Evolutionary conservation across 1,284 basidiomycete species (phyloP), one percentile per base, ranked within the genome.

Genomic region (Trametes versicolor): DNA sequence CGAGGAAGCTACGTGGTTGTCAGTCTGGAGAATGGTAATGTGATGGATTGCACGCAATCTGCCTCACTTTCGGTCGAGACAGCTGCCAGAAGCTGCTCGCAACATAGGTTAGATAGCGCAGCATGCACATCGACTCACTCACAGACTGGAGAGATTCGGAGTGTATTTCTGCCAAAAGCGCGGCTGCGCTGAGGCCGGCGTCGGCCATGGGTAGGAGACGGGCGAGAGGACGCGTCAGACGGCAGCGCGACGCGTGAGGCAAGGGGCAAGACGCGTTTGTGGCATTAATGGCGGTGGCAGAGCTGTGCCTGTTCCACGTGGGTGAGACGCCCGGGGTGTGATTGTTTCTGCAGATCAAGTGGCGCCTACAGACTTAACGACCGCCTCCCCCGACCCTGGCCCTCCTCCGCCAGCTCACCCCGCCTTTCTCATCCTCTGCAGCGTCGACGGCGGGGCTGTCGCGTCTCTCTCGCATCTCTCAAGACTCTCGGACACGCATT

Each of bases 141-240:
- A 83, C 87, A 50, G 79, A 70, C 66, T 83, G 78, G 17, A 89
- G 80, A 48, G 84, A 76, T 62, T 88, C 86, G 25, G 79, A 75
- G 6, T 68, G 66, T 17, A 77, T 70, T 27, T 74, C 70, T 2
- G 62, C 68, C 23, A 77, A 67, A 32, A 75, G 39, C 2, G 59
- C 62, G 4, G 67, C 65, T 25, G 71, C 73, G 50, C 56, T 66
- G 39, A 64, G 58, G 25, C 32, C 34, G 7, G 36, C 23, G 25
- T 69, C 65, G 39, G 61, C 47, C 55, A 64, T 62, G 6, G 41
- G 29, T 32, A 8, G 29, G 29, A 32, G 29, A 12, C 7, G 37
- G 36, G 34, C 12, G 23, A 21, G 51, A 2, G n/a, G 17, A 34
- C 29, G 58, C 37, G 37, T 53, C 51, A 25, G 10, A 5, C n/a